Evolutionary conservation across 805 yeast genomes (phyloP), one percentile per base, ranked within the genome.

Genomic region (Kurtzmaniella fragi): DNA sequence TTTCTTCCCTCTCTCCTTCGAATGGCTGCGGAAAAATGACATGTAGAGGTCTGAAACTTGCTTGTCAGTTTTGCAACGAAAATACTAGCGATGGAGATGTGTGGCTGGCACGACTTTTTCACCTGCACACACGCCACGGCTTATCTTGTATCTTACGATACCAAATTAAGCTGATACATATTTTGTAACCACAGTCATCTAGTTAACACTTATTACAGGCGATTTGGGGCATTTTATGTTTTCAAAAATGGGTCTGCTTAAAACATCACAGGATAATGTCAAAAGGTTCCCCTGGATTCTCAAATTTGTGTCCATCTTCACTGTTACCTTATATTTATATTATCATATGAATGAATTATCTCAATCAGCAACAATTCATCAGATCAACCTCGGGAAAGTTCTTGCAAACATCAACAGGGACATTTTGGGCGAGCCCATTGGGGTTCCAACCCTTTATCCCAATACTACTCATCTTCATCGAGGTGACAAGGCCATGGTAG

Each of bases 401-500:
- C 25, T 20, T 20, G 25, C 25, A 20, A 20, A 14, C 5, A 14
- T 30, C 5, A 4, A 30, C 26, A 39, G 33, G 6, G 52, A 49
- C 35, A 55, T 55, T 5, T 32, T 51, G 3, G 44, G 45, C 12
- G 55, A 50, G 34, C 48, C 47, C 9, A 46, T 52, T 3, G 57
- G 59, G 7, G 34, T 40, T 17, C 77, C 81, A 0, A 61, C 74
- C 2, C 59, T 77, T 47, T 32, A 56, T 11, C 83, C 83, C 0
- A 52, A 59, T 1, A 11, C 40, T 1, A 56, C 64, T 10, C 64
- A 65, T 38, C 59, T 71, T 3, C 66, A 64, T 9, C 39, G 42
- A 1, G 81, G 78, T 0, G 17, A 37, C 6, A 48, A 68, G 13
- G 88, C 81, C 6, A 85, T 84, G 54, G 87, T 84, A 8, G 77